These are phyloP conservation scores for Kitagawia praeruptora DNA, from an alignment of 129 eudicot species.

Conservation along the genomic window DNA sequence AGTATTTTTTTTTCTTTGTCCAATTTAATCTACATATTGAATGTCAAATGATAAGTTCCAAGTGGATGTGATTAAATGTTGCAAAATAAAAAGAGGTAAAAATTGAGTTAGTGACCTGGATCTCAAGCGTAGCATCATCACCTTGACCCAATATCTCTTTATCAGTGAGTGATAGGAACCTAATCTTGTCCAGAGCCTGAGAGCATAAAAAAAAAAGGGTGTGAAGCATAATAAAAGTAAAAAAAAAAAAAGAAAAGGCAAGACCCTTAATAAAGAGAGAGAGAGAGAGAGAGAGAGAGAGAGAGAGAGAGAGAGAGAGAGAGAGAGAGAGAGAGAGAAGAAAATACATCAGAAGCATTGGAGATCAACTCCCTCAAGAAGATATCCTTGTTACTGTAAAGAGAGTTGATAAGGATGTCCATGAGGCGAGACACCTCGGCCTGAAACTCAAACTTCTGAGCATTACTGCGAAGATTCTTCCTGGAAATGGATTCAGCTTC, in stretches of 20 bases:
- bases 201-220: background rate
- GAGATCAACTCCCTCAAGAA: constrained; percentile 96
- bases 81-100: background rate
- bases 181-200: constrained; percentile 94
- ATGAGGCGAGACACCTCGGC: constrained; percentile 99
- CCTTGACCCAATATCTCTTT: constrained; percentile 90
- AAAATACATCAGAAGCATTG: constrained; percentile 88
- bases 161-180: constrained; percentile 84
- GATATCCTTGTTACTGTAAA: constrained; percentile 93
- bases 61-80: background rate
- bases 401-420: constrained; percentile 96
- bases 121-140: constrained; percentile 84
- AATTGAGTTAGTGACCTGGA: constrained; percentile 45
- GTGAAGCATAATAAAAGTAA: background rate
- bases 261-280: too few species aligned
- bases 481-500: constrained; percentile 89
- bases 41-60: background rate
- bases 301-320: too few species aligned
- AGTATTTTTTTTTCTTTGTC: constrained; percentile 87
- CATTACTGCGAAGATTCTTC: constrained; percentile 59
- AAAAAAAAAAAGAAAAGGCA: too few species aligned
- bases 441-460: constrained; percentile 93
- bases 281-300: too few species aligned
- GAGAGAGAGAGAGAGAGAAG: too few species aligned
- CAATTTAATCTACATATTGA: constrained; percentile 58